Conservation (phyloP, 768 basidiomycete genomes). For the Termitomyces sp. region DNA sequence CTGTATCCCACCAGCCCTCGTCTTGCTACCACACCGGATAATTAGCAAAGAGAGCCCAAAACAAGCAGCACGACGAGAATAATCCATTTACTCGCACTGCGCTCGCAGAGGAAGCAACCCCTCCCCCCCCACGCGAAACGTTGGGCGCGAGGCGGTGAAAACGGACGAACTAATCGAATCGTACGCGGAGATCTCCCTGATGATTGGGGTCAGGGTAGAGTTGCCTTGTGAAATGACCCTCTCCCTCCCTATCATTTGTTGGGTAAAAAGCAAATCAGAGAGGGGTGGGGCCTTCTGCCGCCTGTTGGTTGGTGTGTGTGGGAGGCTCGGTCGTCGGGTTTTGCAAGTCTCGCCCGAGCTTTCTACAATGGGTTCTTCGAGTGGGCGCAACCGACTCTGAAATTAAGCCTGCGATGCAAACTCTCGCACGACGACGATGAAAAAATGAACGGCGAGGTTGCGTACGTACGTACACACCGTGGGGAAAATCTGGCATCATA, state of each 20-base stretch:
- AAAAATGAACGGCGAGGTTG: too few relatives aligned
- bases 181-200: conserved; percentile 1
- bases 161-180: not conserved
- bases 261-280: not conserved
- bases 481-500: not conserved
- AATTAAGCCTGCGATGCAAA: too few relatives aligned
- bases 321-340: not conserved
- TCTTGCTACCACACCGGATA: not conserved
- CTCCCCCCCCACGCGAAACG: too few relatives aligned
- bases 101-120: too few relatives aligned
- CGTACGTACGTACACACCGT: too few relatives aligned
- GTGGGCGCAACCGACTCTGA: too few relatives aligned
- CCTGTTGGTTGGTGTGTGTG: not conserved
- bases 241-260: not conserved
- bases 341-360: not conserved
- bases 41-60: conserved; percentile 6
- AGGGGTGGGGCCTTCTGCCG: not conserved
- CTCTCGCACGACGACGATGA: too few relatives aligned
- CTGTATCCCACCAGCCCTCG: too few relatives aligned
- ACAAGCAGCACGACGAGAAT: too few relatives aligned
- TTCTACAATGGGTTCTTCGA: too few relatives aligned
- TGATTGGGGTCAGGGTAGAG: not conserved
- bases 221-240: not conserved
- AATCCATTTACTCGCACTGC: not conserved
- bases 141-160: conserved; percentile 1